A percentile compares a stretch with the other conserved stretches of the same genome.
These are phyloP conservation scores for Penicillium parvum DNA, from an alignment of 495 filamentous ascomycete species.

Conservation along the genomic window DNA sequence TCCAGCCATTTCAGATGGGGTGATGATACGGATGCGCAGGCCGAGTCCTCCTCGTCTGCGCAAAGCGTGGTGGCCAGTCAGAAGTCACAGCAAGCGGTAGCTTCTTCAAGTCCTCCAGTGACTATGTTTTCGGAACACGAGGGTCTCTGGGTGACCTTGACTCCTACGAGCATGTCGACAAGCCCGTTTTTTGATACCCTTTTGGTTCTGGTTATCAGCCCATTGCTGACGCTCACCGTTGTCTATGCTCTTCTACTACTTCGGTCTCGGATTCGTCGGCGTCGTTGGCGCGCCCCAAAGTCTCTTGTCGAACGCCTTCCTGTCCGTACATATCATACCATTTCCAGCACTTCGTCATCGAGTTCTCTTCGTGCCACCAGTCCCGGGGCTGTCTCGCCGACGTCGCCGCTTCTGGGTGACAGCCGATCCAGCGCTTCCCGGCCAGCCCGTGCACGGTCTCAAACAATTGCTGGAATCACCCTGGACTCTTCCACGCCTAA, in stretches of 20 bases:
- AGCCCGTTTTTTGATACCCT: constrained; percentile 96
- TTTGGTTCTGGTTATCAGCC: constrained; percentile 86
- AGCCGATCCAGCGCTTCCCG: constrained; percentile 27
- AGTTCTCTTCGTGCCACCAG: constrained; percentile 48
- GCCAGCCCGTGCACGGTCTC: constrained; percentile 55
- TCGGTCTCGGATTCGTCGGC: constrained; percentile 81
- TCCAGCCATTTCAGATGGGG: constrained; percentile 34
- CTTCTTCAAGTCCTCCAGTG: constrained; percentile 8
- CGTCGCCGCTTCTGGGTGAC: constrained; percentile 64
- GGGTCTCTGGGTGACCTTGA: constrained; percentile 93
- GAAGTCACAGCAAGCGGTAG: constrained; percentile 11
- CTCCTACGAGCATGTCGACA: constrained; percentile 83
- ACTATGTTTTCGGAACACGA: constrained; percentile 53
- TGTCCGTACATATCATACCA: constrained; percentile 88
- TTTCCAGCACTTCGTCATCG: constrained; percentile 52
- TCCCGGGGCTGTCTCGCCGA: constrained; percentile 56
- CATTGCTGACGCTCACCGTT: constrained; percentile 83
- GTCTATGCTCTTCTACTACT: constrained; percentile 88
- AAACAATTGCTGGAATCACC: constrained; percentile 55
- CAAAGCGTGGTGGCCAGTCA: constrained; percentile 2
- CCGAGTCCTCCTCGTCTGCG: constrained; percentile 8
- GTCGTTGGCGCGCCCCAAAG: constrained; percentile 94
- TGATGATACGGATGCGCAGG: constrained; percentile 10
- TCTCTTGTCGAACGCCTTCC: constrained; percentile 93
- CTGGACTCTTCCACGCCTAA: constrained; percentile 35